A percentile compares a stretch with the other conserved stretches of the same genome.
Conservation (phyloP, 2,329 filamentous ascomycete species). For the Diplodia scrobiculata region DNA sequence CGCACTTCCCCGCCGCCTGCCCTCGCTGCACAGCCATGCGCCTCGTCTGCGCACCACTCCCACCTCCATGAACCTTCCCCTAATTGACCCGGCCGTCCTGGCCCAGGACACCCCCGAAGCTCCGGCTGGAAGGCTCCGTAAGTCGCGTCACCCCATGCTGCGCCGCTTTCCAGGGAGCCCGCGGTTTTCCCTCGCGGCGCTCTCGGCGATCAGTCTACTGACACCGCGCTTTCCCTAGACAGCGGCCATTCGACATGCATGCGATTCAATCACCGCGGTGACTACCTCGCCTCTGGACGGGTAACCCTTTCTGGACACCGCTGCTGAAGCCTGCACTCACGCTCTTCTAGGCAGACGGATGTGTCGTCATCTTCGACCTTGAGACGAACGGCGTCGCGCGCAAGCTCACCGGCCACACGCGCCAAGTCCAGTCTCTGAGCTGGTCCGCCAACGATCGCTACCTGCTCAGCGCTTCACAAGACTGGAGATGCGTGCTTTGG, state of each 20-base stretch:
- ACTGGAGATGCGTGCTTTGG: slow-evolving; percentile 97
- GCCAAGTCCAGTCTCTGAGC: slow-evolving; percentile 87
- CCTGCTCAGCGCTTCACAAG: slow-evolving; percentile 87
- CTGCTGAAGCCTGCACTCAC: slow-evolving; percentile 32
- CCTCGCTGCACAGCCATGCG: slow-evolving; percentile 6
- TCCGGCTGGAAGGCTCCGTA: slow-evolving; percentile 82
- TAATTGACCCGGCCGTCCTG: slow-evolving; percentile 71
- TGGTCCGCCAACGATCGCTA: slow-evolving; percentile 94
- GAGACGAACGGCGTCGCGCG: slow-evolving; percentile 96
- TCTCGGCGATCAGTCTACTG: slow-evolving; percentile 32
- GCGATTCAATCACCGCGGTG: slow-evolving; percentile 91
- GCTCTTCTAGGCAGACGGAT: slow-evolving; percentile 68
- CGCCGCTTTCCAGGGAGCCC: slow-evolving; percentile 48
- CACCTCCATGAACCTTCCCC: slow-evolving; percentile 66
- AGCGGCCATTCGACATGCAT: slow-evolving; percentile 66
- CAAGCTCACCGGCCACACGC: slow-evolving; percentile 89
- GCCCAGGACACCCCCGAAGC: slow-evolving; percentile 86
- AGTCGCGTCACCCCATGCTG: slow-evolving; percentile 40
- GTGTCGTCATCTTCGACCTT: slow-evolving; percentile 92
- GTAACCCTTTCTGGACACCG: slow-evolving; percentile 50
- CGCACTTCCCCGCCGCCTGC: not conserved
- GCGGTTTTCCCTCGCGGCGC: slow-evolving; percentile 53
- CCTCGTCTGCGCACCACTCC: not conserved
- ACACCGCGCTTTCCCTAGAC: slow-evolving; percentile 43
- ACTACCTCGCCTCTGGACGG: slow-evolving; percentile 90